phyloP scores from a whole-genome alignment of 208 protist species.

The Acanthamoeba castellanii region DNA sequence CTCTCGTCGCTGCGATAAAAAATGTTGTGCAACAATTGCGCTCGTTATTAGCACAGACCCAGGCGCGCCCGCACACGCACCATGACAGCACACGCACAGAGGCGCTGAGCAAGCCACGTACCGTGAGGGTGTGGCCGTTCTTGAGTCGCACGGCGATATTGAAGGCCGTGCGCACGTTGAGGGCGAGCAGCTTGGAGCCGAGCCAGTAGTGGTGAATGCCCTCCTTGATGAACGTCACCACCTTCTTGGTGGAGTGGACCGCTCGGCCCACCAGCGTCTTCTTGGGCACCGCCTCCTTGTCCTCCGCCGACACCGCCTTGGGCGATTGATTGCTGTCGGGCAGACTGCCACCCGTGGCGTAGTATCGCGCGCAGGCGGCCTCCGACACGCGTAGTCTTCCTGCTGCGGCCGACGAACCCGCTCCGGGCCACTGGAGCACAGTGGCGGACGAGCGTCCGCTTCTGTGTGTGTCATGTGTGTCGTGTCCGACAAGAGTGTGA shows the following conservation, averaged over 20 bases:
- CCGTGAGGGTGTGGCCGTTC: constrained; percentile 62
- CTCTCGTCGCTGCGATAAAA: constrained; percentile 80
- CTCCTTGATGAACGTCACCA: background rate
- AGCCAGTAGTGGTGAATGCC: constrained; percentile 68
- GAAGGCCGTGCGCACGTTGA: constrained; percentile 53
- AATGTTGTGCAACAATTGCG: background rate
- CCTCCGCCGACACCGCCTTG: background rate
- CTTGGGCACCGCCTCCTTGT: background rate
- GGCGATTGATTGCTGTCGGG: background rate
- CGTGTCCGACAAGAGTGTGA: background rate
- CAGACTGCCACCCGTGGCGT: background rate
- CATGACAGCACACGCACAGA: background rate
- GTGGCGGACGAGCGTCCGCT: background rate
- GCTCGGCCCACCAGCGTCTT: constrained; percentile 10
- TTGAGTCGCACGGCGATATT: constrained; percentile 4
- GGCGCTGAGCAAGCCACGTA: background rate
- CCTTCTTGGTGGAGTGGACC: background rate
- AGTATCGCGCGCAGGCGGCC: background rate
- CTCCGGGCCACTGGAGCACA: background rate
- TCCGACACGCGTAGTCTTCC: background rate
- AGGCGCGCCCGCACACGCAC: too few relatives aligned
- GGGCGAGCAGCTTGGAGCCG: constrained; percentile 63
- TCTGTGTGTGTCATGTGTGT: background rate
- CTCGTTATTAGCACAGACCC: background rate
- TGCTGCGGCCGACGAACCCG: background rate